Evolutionary conservation across 2,329 filamentous ascomycete genomes (phyloP).

Genomic region (Cladosporium sp.): DNA sequence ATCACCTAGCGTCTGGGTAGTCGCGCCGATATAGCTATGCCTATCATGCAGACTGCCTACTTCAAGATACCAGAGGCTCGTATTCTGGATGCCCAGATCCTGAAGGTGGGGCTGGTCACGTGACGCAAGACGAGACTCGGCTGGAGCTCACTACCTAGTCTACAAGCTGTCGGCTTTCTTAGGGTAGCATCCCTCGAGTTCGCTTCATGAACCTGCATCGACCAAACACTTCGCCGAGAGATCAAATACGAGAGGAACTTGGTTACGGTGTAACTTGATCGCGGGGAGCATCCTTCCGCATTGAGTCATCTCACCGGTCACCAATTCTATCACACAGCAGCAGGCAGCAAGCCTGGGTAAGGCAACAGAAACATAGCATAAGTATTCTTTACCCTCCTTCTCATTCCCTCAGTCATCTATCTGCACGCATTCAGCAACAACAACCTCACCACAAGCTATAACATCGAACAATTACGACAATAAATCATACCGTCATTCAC

Average conservation of each 20-base stretch:
- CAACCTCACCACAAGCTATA: background rate
- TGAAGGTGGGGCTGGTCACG: background rate
- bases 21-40: background rate
- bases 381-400: background rate
- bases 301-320: background rate
- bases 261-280: background rate
- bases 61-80: background rate
- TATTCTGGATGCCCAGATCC: background rate
- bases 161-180: no score
- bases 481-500: background rate
- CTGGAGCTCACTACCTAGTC: background rate
- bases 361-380: conserved; percentile 12
- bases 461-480: background rate
- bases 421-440: no score
- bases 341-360: background rate
- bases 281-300: background rate
- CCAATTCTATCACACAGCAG: background rate
- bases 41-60: background rate
- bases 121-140: background rate
- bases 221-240: background rate
- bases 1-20: no score
- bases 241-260: background rate
- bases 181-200: background rate
- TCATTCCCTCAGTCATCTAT: background rate
- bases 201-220: background rate